A percentile compares a stretch with the other conserved stretches of the same genome.
Conservation (phyloP, 2,329 filamentous ascomycete species). For the Fusarium chuoi region DNA sequence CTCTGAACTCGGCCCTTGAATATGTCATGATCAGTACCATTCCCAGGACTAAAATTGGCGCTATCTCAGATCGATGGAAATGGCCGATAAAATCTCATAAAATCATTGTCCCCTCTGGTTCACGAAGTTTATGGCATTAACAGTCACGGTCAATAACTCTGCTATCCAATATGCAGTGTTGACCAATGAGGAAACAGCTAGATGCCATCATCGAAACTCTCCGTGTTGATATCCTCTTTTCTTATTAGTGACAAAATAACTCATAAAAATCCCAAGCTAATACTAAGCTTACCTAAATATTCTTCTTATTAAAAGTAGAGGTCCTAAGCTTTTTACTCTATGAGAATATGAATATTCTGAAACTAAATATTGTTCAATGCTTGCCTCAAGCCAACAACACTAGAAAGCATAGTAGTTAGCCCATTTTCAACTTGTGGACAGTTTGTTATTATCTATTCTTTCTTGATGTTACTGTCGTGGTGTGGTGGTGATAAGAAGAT, state of each 20-base stretch:
- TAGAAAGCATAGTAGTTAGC: background rate
- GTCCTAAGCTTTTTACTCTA: background rate
- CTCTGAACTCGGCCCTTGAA: background rate
- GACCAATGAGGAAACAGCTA: conserved; percentile 5
- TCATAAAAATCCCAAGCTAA: background rate
- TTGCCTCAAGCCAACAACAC: background rate
- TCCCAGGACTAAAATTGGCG: background rate
- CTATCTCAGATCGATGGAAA: background rate
- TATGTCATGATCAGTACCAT: background rate
- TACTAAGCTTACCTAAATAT: background rate
- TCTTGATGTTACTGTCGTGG: conserved; percentile 1
- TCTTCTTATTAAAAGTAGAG: background rate
- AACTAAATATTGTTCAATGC: background rate
- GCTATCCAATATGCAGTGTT: background rate
- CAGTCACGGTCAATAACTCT: background rate
- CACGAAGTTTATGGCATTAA: background rate
- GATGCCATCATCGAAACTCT: conserved; percentile 6
- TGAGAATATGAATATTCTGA: background rate
- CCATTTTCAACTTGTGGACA: background rate
- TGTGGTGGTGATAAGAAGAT: conserved; percentile 28
- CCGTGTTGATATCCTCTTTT: background rate
- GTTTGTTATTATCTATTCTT: background rate
- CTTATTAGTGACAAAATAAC: background rate
- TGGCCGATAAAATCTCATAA: background rate
- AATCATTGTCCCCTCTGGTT: background rate